phyloP scores from a whole-genome alignment of 768 basidiomycete genomes.

The Megacollybia marginata region DNA sequence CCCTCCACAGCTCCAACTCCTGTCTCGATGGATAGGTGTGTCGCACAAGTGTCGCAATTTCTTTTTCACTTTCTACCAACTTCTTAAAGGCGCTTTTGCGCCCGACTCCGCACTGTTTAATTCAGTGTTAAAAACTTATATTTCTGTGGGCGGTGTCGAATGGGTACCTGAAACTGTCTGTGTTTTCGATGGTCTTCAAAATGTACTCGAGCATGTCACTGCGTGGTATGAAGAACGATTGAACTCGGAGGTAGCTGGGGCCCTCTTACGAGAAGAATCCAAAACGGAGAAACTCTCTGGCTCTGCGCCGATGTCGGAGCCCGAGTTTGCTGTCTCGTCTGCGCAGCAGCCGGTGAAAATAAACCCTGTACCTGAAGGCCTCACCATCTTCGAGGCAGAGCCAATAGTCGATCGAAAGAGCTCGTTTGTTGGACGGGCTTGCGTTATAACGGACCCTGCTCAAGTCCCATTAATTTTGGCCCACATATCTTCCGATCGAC shows the following conservation, averaged over 20 bases:
- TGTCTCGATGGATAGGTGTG: conserved; percentile 67
- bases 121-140: conserved; percentile 69
- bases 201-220: conserved; percentile 56
- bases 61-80: too few relatives aligned
- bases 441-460: conserved; percentile 67
- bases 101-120: conserved; percentile 73
- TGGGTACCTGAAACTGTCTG: conserved; percentile 70
- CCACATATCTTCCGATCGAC: conserved; percentile 61
- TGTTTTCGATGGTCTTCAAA: conserved; percentile 84
- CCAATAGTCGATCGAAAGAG: conserved; percentile 85
- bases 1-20: conserved; percentile 77
- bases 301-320: not conserved
- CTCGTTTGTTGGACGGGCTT: conserved; percentile 80
- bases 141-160: conserved; percentile 70
- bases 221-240: conserved; percentile 69
- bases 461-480: conserved; percentile 66
- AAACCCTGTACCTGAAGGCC: conserved; percentile 42
- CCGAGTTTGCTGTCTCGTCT: conserved; percentile 6
- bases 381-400: conserved; percentile 66
- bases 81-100: conserved; percentile 45
- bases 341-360: conserved; percentile 8
- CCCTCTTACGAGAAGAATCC: conserved; percentile 48
- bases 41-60: too few relatives aligned
- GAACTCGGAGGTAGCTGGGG: conserved; percentile 45
- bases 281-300: conserved; percentile 8